phyloP scores from a whole-genome alignment of 2,329 filamentous ascomycete species.

The Metarhizium rileyi region DNA sequence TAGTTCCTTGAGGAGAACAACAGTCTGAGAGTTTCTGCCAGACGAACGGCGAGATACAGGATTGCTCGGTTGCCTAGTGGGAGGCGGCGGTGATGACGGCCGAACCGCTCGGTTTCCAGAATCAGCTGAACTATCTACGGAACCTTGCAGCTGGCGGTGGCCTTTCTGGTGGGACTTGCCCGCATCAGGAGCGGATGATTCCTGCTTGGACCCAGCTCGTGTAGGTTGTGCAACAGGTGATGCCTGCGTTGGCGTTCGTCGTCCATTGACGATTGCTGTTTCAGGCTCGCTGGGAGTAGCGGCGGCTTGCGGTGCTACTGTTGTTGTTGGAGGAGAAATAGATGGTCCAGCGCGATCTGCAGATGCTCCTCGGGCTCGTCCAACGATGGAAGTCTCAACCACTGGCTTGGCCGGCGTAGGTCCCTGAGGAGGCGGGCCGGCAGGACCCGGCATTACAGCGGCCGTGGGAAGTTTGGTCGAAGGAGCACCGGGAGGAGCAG shows the following conservation, averaged over 20 bases:
- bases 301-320: conserved; percentile 6
- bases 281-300: conserved; percentile 40
- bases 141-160: conserved; percentile 46
- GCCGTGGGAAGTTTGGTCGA: conserved; percentile 27
- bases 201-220: conserved; percentile 29
- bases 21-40: conserved; percentile 54
- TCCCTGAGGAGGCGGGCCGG: conserved; percentile 45
- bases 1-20: conserved; percentile 74
- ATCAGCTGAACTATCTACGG: conserved; percentile 60
- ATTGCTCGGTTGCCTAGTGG: conserved; percentile 46
- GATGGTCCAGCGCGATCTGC: conserved; percentile 31
- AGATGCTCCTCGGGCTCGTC: conserved; percentile 39
- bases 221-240: conserved; percentile 34
- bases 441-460: conserved; percentile 23
- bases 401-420: conserved; percentile 40
- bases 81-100: conserved; percentile 49
- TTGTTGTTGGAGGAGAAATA: conserved; percentile 25
- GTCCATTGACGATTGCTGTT: conserved; percentile 46
- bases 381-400: conserved; percentile 29
- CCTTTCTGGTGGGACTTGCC: conserved; percentile 24
- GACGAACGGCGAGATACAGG: conserved; percentile 51
- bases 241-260: conserved; percentile 51
- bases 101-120: conserved; percentile 37
- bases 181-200: conserved; percentile 19
- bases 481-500: conserved; percentile 12